Evolutionary conservation across 2,329 filamentous ascomycete species (phyloP).

Genomic region (Didymosphaeria variabile): DNA sequence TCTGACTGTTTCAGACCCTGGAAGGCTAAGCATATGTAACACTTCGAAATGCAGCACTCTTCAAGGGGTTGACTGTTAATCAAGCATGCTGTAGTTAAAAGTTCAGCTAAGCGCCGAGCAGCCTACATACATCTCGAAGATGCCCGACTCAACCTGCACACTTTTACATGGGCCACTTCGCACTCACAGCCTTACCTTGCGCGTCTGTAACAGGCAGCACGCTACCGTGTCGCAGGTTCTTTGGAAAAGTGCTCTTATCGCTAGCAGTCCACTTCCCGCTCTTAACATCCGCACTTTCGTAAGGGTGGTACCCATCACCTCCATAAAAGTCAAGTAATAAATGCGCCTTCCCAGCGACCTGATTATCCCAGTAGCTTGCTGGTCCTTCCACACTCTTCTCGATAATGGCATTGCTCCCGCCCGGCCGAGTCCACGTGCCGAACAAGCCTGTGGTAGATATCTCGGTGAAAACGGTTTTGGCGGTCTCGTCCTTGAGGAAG

Average conservation of each 20-base stretch:
- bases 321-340: constrained; percentile 56
- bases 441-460: constrained; percentile 60
- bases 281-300: constrained; percentile 56
- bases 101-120: neutral
- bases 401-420: constrained; percentile 55
- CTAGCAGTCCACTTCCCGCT: constrained; percentile 60
- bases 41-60: too few species aligned
- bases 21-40: neutral
- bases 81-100: too few species aligned
- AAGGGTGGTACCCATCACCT: constrained; percentile 61
- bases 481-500: constrained; percentile 65
- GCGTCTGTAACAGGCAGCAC: constrained; percentile 59
- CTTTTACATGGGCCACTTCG: constrained; percentile 30
- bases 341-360: constrained; percentile 49
- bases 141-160: too few species aligned
- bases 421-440: constrained; percentile 62
- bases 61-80: too few species aligned
- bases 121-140: neutral
- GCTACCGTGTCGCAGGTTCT: constrained; percentile 61
- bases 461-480: constrained; percentile 63
- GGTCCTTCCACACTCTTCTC: constrained; percentile 42
- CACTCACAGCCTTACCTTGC: constrained; percentile 53
- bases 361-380: constrained; percentile 46
- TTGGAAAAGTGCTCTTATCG: constrained; percentile 55
- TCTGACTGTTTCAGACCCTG: neutral